These are phyloP conservation scores for Malus orientalis DNA, from an alignment of 306 rosid genomes.

Conservation along the genomic window DNA sequence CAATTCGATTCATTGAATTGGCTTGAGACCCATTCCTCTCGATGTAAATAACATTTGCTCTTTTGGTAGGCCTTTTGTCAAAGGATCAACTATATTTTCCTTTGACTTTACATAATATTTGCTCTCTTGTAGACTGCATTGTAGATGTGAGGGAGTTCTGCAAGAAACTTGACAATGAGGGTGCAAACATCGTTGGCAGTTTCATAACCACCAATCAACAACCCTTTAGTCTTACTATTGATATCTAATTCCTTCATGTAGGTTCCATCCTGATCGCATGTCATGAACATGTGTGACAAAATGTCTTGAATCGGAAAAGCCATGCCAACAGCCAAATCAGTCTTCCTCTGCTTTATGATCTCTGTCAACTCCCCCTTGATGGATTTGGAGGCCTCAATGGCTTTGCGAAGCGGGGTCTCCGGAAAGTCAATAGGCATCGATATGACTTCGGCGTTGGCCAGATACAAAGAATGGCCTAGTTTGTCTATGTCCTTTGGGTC, in stretches of 20 bases:
- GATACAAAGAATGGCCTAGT: constrained; percentile 24
- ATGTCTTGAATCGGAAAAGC: constrained; percentile 46
- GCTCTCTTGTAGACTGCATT: constrained; percentile 20
- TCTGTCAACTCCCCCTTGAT: constrained; percentile 33
- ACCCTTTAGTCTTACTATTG: constrained; percentile 48
- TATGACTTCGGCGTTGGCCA: constrained; percentile 26
- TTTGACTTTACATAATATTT: no score
- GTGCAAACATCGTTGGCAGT: constrained; percentile 45
- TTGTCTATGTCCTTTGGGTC: constrained; percentile 23
- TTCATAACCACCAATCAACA: constrained; percentile 56
- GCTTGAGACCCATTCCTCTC: no score
- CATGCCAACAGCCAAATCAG: constrained; percentile 31
- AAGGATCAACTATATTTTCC: no score
- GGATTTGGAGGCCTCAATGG: constrained; percentile 26
- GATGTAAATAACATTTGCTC: no score
- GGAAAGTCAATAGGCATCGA: constrained; percentile 51
- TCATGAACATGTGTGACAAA: constrained; percentile 51
- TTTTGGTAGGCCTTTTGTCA: no score
- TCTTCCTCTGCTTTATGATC: constrained; percentile 40
- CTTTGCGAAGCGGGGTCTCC: constrained; percentile 38
- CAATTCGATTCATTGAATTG: no score
- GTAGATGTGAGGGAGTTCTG: constrained; percentile 50
- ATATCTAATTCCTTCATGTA: constrained; percentile 33
- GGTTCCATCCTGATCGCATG: constrained; percentile 25
- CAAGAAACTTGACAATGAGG: constrained; percentile 55